Conservation (phyloP, 2,329 filamentous ascomycete genomes). For the Ceratocystis cubensis region DNA sequence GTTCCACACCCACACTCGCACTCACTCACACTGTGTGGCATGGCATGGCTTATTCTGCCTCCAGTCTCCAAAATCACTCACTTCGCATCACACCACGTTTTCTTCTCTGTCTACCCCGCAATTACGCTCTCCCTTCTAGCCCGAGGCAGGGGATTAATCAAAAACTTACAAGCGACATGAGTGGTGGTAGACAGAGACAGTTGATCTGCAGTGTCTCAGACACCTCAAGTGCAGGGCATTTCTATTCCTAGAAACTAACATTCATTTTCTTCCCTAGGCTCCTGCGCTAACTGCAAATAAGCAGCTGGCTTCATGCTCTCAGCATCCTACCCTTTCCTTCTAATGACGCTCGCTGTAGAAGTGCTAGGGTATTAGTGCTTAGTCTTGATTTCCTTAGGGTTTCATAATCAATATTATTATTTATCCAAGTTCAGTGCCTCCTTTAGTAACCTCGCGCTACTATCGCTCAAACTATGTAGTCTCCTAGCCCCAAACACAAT, state of each 20-base stretch:
- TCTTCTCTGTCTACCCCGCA: background rate
- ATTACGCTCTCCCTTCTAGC: constrained; percentile 3
- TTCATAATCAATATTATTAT: too few species aligned
- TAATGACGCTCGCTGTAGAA: background rate
- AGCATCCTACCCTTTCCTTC: background rate
- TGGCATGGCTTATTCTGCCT: background rate
- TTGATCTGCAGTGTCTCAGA: too few species aligned
- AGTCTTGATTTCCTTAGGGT: background rate
- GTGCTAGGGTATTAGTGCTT: background rate
- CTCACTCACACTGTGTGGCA: background rate
- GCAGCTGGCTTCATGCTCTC: background rate
- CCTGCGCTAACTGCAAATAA: constrained; percentile 17
- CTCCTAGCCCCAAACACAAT: too few species aligned
- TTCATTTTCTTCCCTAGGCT: constrained; percentile 1
- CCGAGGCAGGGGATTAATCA: background rate
- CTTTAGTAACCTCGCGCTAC: too few species aligned
- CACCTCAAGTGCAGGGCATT: background rate
- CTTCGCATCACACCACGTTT: background rate
- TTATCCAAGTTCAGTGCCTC: too few species aligned
- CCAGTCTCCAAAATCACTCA: background rate
- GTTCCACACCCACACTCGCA: too few species aligned
- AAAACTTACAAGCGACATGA: background rate
- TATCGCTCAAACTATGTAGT: too few species aligned
- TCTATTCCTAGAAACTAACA: background rate
- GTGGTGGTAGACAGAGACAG: too few species aligned